Evolutionary conservation across 2,329 filamentous ascomycete species (phyloP), one percentile per base, ranked within the genome.

Genomic region (Paecilomyces dactylethromorphus): DNA sequence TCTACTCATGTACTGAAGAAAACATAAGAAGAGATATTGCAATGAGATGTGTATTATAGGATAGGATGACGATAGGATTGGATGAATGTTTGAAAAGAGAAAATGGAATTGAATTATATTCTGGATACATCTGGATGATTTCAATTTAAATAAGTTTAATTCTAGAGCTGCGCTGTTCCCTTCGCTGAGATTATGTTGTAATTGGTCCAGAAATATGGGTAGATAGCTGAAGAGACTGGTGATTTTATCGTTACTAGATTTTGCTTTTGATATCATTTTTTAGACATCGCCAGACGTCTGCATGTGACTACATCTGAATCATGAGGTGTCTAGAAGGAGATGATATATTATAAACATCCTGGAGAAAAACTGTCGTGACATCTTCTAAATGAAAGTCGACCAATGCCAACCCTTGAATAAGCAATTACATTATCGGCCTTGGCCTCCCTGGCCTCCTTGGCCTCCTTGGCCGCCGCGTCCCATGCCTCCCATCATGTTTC

Each of bases 401-500:
- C 39, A 45, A n/a, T n/a, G 39, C 39, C 39, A 45, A 45, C 39
- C 39, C 39, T 45, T 45, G 21, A 10, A 45, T 21, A 45, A 26
- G 11, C 50, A 10, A 52, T 29, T 65, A 62, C 55, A 65, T 60
- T 56, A 56, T 67, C 60, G 39, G 39, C 69, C 68, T 59, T 67
- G 66, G 51, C 79, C 81, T 60, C 78, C 80, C n/a, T n/a, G n/a
- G n/a, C n/a, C n/a, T n/a, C n/a, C n/a, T n/a, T n/a, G n/a, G n/a
- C n/a, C n/a, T n/a, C n/a, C n/a, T n/a, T n/a, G 66, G 51, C 79
- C 81, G 60, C 78, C 80, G 64, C 74, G 39, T 10, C 39, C 39
- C 39, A 8, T 76, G 58, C 82, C 83, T 53, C 85, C 85, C 85
- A 89, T 88, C 72, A 89, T 84, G 71, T 87, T 87, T 65, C 82